These are phyloP conservation scores for Verticillium nonalfalfae DNA, from an alignment of 2,329 filamentous ascomycete genomes.

Conservation along the genomic window DNA sequence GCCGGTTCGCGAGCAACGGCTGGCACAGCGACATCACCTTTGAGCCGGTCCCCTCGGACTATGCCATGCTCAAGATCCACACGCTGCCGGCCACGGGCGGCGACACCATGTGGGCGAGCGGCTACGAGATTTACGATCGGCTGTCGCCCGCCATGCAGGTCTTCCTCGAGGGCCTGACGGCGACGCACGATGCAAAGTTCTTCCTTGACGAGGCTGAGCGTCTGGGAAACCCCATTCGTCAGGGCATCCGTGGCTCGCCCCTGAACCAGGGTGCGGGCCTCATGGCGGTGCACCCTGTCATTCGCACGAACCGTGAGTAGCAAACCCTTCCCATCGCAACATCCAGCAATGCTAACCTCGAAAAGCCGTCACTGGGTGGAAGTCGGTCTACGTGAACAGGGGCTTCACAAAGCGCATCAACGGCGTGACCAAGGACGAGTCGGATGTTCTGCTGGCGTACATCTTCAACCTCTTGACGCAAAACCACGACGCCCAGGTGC, in stretches of 20 bases:
- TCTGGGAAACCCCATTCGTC: conserved; percentile 37
- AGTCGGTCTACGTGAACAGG: conserved; percentile 43
- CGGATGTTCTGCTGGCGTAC: conserved; percentile 41
- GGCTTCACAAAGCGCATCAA: conserved; percentile 50
- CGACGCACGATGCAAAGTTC: conserved; percentile 40
- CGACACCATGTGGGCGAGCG: conserved; percentile 38
- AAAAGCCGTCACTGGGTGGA: conserved; percentile 48
- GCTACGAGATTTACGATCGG: conserved; percentile 48
- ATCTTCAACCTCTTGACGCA: conserved; percentile 40
- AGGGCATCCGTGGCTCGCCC: conserved; percentile 43
- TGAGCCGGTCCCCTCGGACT: conserved; percentile 37
- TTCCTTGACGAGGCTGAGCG: conserved; percentile 43
- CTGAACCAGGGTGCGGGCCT: conserved; percentile 50
- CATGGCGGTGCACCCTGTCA: conserved; percentile 42
- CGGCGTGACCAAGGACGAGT: conserved; percentile 47
- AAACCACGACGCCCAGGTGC: conserved; percentile 52
- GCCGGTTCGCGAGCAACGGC: conserved; percentile 33
- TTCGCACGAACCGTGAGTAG: conserved; percentile 46
- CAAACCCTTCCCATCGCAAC: not conserved
- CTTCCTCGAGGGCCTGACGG: conserved; percentile 42
- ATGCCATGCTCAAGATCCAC: conserved; percentile 39
- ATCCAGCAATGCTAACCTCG: conserved; percentile 1
- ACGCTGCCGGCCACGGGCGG: conserved; percentile 36
- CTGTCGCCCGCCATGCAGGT: conserved; percentile 39
- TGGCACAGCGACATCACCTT: conserved; percentile 32